Conservation (phyloP, 1,139 yeast species). For the Taphrina populina region DNA sequence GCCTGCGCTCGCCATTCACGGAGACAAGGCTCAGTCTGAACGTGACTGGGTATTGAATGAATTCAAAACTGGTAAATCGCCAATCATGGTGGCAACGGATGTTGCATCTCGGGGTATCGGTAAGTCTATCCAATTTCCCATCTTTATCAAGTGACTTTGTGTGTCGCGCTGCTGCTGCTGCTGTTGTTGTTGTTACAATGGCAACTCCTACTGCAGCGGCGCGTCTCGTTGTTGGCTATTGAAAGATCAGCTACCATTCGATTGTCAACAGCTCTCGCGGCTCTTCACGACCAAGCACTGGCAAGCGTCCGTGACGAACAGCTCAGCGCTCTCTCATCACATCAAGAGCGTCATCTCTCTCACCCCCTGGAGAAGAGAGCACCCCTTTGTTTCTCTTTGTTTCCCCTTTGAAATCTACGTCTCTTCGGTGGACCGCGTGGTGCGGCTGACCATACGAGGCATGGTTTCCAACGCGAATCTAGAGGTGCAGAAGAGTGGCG, state of each 20-base stretch:
- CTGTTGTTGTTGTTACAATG: no score
- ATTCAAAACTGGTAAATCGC: slow-evolving; percentile 87
- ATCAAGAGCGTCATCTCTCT: no score
- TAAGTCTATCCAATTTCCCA: slow-evolving; percentile 54
- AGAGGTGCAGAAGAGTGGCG: no score
- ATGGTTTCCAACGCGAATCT: no score
- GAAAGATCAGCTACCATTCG: neutral
- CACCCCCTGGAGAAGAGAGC: no score
- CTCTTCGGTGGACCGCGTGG: no score
- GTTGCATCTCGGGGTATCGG: slow-evolving; percentile 99
- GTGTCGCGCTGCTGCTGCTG: slow-evolving; percentile 24
- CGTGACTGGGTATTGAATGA: slow-evolving; percentile 98
- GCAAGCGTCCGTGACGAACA: slow-evolving; percentile 20
- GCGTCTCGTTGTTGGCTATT: slow-evolving; percentile 7
- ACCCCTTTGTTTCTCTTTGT: no score
- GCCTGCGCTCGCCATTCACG: slow-evolving; percentile 99
- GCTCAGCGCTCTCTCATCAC: no score
- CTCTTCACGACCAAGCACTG: slow-evolving; percentile 8
- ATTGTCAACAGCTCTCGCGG: slow-evolving; percentile 14
- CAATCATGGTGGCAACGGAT: slow-evolving; percentile 98
- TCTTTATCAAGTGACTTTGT: slow-evolving; percentile 26
- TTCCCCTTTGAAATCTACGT: no score
- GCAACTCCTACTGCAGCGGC: slow-evolving; percentile 9
- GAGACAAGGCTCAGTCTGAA: slow-evolving; percentile 96
- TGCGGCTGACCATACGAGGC: neutral